phyloP scores from a whole-genome alignment of 768 basidiomycete species.

The Mycena latifolia region DNA sequence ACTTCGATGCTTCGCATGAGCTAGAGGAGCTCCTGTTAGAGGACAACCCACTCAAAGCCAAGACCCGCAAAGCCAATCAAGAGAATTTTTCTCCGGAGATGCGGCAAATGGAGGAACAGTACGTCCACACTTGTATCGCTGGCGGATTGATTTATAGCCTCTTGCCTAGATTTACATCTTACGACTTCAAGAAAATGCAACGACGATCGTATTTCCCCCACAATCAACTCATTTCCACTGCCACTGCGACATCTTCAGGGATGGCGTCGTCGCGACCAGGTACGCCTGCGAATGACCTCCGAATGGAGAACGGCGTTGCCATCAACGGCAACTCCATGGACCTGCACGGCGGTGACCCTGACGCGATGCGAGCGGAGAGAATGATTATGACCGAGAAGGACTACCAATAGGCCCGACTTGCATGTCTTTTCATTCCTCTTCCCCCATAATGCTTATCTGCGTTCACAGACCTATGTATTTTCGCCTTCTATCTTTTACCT shows the following conservation, averaged over 20 bases:
- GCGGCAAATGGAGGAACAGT: constrained; percentile 99
- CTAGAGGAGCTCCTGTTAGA: constrained; percentile 95
- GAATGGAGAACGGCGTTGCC: constrained; percentile 54
- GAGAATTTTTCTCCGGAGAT: constrained; percentile 93
- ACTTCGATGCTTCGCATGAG: constrained; percentile 99
- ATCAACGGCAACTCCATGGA: constrained; percentile 58
- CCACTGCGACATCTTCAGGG: constrained; percentile 80
- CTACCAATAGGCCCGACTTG: constrained; percentile 53
- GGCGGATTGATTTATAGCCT: constrained; percentile 4
- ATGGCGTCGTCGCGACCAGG: constrained; percentile 79
- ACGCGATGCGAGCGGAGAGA: constrained; percentile 55
- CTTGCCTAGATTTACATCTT: constrained; percentile 80
- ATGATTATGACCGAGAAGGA: constrained; percentile 59
- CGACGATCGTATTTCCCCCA: constrained; percentile 92
- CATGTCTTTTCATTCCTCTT: constrained; percentile 16
- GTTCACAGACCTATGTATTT: constrained; percentile 22
- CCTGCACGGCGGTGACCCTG: constrained; percentile 53
- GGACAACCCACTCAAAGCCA: constrained; percentile 96
- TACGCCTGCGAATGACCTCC: constrained; percentile 71
- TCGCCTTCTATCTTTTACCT: constrained; percentile 29
- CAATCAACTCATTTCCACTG: constrained; percentile 79
- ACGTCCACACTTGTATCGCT: constrained; percentile 41
- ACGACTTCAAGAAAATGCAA: constrained; percentile 94
- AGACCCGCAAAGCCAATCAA: constrained; percentile 90
- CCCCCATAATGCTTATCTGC: constrained; percentile 7